Base-by-base conservation (phyloP, 2,329 filamentous ascomycete genomes). In the Fusarium palustre region DNA sequence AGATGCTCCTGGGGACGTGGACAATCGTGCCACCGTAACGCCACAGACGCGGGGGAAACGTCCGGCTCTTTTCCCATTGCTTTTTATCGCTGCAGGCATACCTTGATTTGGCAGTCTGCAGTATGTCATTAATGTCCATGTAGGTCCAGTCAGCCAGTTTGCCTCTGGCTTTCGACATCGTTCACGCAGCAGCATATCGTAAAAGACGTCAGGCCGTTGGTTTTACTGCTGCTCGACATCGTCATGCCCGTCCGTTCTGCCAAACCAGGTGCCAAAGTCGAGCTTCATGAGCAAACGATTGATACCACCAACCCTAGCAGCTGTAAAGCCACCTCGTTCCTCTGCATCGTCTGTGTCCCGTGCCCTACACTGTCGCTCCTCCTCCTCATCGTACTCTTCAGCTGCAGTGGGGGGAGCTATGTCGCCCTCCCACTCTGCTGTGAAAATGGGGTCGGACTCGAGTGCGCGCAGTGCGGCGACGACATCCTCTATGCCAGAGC, bases 211-310 rank as follows among this genome's bases (percentile, higher is more conserved):
- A 58, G 64, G 41, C 49, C 47, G 24, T 45, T 49, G 55, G 55
- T 42, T 43, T 30, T 59, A 59, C 41, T 56, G 45, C 24, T 64
- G 59, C n/a, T 63, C 55, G 42, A 43, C 39, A 49, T 61, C 59
- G 7, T 70, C 52, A 50, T 69, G 68, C n/a, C 73, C 73, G 46
- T 74, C 73, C 54, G 71, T 62, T 34, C 77, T 75, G 7, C 78
- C 82, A 67, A 87, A 85, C 87, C 86, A 89, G 55, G 80, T 85
- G 22, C 87, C 87, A 77, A 89, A 88, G 75, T 97, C 94, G 73
- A 97, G 82, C 82, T 97, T 97, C 93, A 97, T 97, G 76, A 97
- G 79, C 76, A 97, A 80, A 61, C 92, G 85, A 81, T 97, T 93
- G 46, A 97, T 88, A 1, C 93, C 92, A 0, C 92, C 92, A 5